These are phyloP conservation scores for Salix koriyanagi DNA, from an alignment of 345 rosid genomes.

Conservation along the genomic window DNA sequence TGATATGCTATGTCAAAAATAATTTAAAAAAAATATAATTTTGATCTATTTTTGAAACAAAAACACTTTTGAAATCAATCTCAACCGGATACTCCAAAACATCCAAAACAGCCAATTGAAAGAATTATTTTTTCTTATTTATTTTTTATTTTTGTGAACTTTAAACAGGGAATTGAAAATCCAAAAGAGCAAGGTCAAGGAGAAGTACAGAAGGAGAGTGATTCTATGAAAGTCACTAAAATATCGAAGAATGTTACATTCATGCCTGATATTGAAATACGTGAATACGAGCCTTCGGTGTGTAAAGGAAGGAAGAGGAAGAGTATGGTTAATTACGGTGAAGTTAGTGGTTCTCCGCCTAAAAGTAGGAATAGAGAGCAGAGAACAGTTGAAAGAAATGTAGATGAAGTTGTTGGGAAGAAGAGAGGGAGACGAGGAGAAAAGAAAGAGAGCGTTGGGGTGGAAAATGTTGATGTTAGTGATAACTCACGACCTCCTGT, in stretches of 20 bases:
- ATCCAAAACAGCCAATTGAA: neutral
- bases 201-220: conserved; percentile 8
- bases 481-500: neutral
- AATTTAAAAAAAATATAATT: no score
- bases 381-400: neutral
- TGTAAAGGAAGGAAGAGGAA: conserved; percentile 16
- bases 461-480: neutral
- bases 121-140: neutral
- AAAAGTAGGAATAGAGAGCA: neutral
- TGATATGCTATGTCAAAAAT: no score
- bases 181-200: neutral
- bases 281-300: conserved; percentile 39
- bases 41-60: no score
- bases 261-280: conserved; percentile 45
- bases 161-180: conserved; percentile 23
- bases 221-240: conserved; percentile 4
- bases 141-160: neutral
- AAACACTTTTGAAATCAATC: no score
- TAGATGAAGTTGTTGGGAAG: conserved; percentile 10
- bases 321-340: neutral
- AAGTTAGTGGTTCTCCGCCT: neutral
- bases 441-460: neutral
- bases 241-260: conserved; percentile 55
- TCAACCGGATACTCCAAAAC: no score
- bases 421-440: conserved; percentile 24